Conservation (phyloP, 2,329 filamentous ascomycete genomes). For the Claviceps digitariae region DNA sequence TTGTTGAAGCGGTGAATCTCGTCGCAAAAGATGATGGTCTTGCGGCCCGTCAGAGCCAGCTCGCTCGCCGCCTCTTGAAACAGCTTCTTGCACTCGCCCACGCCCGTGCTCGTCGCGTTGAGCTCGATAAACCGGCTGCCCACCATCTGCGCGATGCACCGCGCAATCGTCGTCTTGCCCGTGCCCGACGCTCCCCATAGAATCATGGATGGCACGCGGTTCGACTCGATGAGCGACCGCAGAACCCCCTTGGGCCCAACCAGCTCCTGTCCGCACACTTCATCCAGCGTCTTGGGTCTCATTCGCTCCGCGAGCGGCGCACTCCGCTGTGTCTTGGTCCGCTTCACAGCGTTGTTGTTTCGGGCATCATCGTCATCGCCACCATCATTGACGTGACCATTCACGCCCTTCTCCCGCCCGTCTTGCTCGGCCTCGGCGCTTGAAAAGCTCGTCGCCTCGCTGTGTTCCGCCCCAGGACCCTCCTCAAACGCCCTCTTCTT, state of each 20-base stretch:
- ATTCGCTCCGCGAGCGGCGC: conserved; percentile 89
- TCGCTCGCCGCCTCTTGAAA: conserved; percentile 78
- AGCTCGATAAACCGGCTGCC: conserved; percentile 87
- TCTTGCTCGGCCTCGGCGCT: background rate
- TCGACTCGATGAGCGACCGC: conserved; percentile 70
- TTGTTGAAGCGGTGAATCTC: conserved; percentile 92
- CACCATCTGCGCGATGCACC: conserved; percentile 73
- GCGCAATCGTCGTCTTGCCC: conserved; percentile 82
- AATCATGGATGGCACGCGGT: conserved; percentile 87
- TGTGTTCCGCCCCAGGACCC: conserved; percentile 28
- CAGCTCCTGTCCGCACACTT: conserved; percentile 83
- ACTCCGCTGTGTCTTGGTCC: conserved; percentile 53
- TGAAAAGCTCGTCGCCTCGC: conserved; percentile 1
- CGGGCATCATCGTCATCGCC: conserved; percentile 4
- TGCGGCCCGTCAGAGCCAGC: conserved; percentile 64
- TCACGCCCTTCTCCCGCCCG: background rate
- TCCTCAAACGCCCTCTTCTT: conserved; percentile 42
- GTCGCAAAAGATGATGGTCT: conserved; percentile 95
- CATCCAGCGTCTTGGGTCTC: conserved; percentile 70
- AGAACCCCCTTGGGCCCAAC: conserved; percentile 77
- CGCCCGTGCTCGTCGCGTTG: conserved; percentile 80
- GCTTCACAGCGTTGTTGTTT: conserved; percentile 35
- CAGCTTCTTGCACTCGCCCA: conserved; percentile 83
- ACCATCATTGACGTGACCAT: background rate
- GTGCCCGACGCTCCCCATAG: conserved; percentile 77